A percentile compares a stretch with the other conserved stretches of the same genome.
phyloP scores from a whole-genome alignment of 441 rosid species.

The Aquilaria agallochum region DNA sequence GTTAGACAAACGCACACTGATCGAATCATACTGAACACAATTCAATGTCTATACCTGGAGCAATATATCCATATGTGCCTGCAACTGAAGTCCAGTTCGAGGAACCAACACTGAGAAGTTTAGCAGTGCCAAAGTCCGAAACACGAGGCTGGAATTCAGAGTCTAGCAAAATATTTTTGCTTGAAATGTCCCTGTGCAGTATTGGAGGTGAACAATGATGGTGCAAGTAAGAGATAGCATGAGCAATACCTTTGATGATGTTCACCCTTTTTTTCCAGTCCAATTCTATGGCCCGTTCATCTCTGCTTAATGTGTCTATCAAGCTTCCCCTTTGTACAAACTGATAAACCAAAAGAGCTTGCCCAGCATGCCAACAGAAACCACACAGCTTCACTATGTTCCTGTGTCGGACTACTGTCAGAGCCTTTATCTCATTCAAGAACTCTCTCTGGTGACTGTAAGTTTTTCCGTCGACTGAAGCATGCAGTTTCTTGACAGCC shows the following conservation, averaged over 20 bases:
- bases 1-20: too few species aligned
- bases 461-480: neutral
- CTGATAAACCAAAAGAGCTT: slow-evolving; percentile 31
- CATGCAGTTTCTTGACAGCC: slow-evolving; percentile 18
- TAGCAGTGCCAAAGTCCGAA: slow-evolving; percentile 31
- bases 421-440: slow-evolving; percentile 18
- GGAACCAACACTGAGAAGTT: slow-evolving; percentile 23
- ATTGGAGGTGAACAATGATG: slow-evolving; percentile 28
- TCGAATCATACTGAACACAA: neutral
- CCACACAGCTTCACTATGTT: slow-evolving; percentile 34
- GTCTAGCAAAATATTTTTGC: slow-evolving; percentile 28
- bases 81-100: slow-evolving; percentile 29
- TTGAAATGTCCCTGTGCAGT: slow-evolving; percentile 34
- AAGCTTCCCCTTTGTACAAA: slow-evolving; percentile 23
- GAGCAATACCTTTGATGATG: slow-evolving; percentile 24
- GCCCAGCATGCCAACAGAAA: slow-evolving; percentile 22
- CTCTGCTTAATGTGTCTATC: slow-evolving; percentile 6
- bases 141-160: slow-evolving; percentile 26
- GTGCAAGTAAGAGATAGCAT: slow-evolving; percentile 33
- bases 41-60: slow-evolving; percentile 24
- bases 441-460: neutral
- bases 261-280: slow-evolving; percentile 29
- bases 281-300: slow-evolving; percentile 16
- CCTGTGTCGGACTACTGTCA: slow-evolving; percentile 27
- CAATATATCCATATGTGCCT: slow-evolving; percentile 33